A percentile compares a stretch with the other conserved stretches of the same genome.
phyloP scores from a whole-genome alignment of 441 rosid genomes.

The Bruguiera hainesii region DNA sequence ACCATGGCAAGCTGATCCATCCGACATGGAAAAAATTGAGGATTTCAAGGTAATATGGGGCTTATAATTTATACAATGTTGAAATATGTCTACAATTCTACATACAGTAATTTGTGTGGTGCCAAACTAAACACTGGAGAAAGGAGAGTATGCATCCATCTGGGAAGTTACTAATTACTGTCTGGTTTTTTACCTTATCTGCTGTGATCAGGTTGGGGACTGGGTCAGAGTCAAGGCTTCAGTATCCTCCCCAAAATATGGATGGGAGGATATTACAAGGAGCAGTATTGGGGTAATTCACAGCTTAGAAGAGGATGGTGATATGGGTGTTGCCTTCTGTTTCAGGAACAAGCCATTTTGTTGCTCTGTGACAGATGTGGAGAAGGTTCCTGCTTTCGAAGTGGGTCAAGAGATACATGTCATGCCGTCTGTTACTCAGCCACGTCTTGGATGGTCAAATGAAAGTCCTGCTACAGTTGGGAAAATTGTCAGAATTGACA shows the following conservation, averaged over 20 bases:
- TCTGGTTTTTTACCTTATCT: constrained; percentile 10
- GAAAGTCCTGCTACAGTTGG: constrained; percentile 95
- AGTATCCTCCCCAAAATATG: constrained; percentile 93
- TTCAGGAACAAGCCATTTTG: constrained; percentile 86
- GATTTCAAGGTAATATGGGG: constrained; percentile 73
- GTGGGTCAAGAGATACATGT: constrained; percentile 89
- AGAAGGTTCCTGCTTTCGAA: constrained; percentile 87
- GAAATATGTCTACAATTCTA: background rate
- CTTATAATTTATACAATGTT: background rate
- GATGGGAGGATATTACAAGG: constrained; percentile 92
- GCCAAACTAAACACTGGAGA: background rate
- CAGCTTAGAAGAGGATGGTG: constrained; percentile 97
- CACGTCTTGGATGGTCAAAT: constrained; percentile 97
- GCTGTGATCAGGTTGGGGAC: constrained; percentile 76
- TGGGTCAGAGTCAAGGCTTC: constrained; percentile 97
- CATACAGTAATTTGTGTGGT: background rate
- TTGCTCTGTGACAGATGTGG: constrained; percentile 95
- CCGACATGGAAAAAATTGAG: constrained; percentile 99
- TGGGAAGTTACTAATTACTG: background rate
- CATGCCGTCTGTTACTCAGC: constrained; percentile 78
- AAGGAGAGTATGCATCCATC: no score
- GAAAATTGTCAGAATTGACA: constrained; percentile 78
- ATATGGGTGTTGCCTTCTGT: constrained; percentile 93
- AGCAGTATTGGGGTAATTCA: constrained; percentile 87
- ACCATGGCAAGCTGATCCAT: constrained; percentile 99